Base-by-base conservation (phyloP, 1,284 basidiomycete species). In the Sporisorium iseilematis-ciliati region DNA sequence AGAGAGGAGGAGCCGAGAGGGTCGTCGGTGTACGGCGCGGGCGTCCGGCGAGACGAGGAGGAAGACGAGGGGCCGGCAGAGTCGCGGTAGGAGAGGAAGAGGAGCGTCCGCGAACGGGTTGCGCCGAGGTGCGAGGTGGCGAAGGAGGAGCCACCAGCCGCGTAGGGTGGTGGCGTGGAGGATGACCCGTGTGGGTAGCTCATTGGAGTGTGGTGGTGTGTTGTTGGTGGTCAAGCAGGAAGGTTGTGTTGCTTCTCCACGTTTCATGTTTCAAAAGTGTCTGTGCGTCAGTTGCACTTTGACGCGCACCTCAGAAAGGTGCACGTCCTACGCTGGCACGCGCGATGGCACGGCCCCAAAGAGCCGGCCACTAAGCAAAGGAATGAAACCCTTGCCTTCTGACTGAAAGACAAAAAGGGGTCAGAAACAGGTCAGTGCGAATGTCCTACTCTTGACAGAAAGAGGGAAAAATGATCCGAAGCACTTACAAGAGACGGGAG, bases 31-130 rank as follows among this genome's bases (percentile, higher is more conserved):
- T 71, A 77, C 3, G 87, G 48, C 88, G 70, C 68, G 23, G 56
- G n/a, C n/a, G n/a, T n/a, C n/a, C n/a, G n/a, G n/a, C n/a, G n/a
- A n/a, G n/a, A n/a, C n/a, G n/a, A n/a, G n/a, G n/a, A n/a, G n/a
- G n/a, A n/a, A n/a, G n/a, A 58, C 1, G 73, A 60, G 2, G 68
- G 73, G 3, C 71, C 68, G 16, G 74, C 89, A 4, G 94, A 94
- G 87, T 97, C 93, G 72, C 96, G 90, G 86, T 94, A 94, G 11
- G 95, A 97, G 65, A 97, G 91, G 86, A 97, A 99, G 82, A 97
- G 90, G 55, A 95, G 90, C 3, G 96, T 98, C 53, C 96, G 87
- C 1, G 93, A 95, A 77, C 96, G 91, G 20, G 92, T 95, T 41
- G 83, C 79, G 4, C 85, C 74, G 11, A 76, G 48, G 16, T 64